Evolutionary conservation across 441 rosid genomes (phyloP), one percentile per base, ranked within the genome.

Genomic region (Heliophila coronopifolia): DNA sequence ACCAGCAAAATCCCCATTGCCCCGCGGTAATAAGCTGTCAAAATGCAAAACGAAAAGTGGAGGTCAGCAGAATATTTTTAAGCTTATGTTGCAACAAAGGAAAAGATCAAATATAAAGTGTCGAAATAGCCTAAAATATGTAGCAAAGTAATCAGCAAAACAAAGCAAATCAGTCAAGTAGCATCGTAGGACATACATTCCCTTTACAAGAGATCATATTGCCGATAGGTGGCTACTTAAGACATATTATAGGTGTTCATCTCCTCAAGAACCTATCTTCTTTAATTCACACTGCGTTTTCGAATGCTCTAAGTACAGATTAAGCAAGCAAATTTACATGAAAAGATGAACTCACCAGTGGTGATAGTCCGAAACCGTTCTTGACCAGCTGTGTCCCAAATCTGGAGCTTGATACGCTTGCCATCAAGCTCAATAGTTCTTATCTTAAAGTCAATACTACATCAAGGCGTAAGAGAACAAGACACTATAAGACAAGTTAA

Each of bases 361-460:
- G 90, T 82, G 65, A 82, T 82, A 46, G 90, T 82, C 47, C 90
- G 75, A 44, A 82, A 79, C 11, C 90, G 75, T 63, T 82, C 86
- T 74, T 82, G 90, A 57, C 90, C 90, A 63, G 90, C 90, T 30
- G 90, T 82, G 28, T 82, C 90, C 83, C 86, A 82, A 64, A 82
- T 82, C 67, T 82, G 90, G 31, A 82, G 86, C 69, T 82, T 82
- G 65, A 82, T 79, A 32, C 84, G 76, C 58, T 82, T 82, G 18
- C 83, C 78, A 75, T 82, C 86, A 50, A 82, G 86, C 66, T 82
- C 90, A 59, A 82, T 75, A 56, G 86, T 83, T 63, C 86, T 72
- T 72, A 83, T 79, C 77, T 83, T 83, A 66, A 83, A 83, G 66
- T 83, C 91, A 68, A 83, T 83, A 9, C 86, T 83, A 75, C 63